Evolutionary conservation across 2,329 filamentous ascomycete genomes (phyloP), one percentile per base, ranked within the genome.

Genomic region (Aspergillus candidus): DNA sequence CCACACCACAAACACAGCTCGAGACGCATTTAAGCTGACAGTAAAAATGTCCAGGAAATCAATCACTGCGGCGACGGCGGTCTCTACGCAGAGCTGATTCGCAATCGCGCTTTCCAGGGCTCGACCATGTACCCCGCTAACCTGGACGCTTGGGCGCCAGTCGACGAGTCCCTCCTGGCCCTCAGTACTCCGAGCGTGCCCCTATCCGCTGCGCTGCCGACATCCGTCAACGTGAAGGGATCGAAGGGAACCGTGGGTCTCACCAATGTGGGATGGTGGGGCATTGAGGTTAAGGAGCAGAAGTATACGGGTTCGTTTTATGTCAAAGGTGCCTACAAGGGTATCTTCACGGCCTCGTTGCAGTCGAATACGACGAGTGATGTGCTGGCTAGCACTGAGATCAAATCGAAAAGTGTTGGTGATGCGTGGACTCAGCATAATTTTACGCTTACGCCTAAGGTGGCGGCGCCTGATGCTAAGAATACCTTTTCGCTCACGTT

Each of bases 401-500:
- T 60, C 11, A 27, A 30, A 1, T 73, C 72, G 18, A 68, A 64
- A 29, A 64, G 61, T 32, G 55, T 54, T n/a, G 59, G 62, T 61
- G 54, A 55, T 45, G 59, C 53, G 39, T 72, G 59, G 62, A 62
- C 67, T 1, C 62, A 70, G 47, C 70, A 73, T 43, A 59, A 59
- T 1, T 71, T 67, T 35, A 69, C 50, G 12, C 46, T 60, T 7
- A 48, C 40, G 1, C 53, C 57, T 1, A 48, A 40, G 30, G 45
- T 32, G 17, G 47, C 45, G 31, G 51, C 61, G n/a, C 48, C 60
- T 3, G 48, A 62, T 41, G 49, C 65, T 4, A 76, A 77, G 57
- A 78, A 78, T 51, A 74, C 72, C 0, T 73, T 77, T 42, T 63
- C 67, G 2, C 60, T 78, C 39, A 76, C 72, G 2, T 74, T 75